phyloP scores from a whole-genome alignment of 176 grass and related monocot species.

The Oryza glumipatula region DNA sequence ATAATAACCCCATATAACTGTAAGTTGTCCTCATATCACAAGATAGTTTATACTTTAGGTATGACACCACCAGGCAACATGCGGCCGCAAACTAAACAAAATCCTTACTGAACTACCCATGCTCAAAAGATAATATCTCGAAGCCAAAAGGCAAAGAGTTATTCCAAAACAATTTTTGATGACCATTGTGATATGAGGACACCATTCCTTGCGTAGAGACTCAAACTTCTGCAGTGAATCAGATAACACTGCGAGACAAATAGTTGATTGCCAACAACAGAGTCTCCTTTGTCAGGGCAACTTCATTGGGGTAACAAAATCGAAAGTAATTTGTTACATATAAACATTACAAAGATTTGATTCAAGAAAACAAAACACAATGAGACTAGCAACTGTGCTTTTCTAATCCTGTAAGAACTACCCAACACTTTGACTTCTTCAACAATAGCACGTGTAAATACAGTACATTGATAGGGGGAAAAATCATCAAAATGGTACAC shows the following conservation, averaged over 20 bases:
- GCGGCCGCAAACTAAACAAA: no score
- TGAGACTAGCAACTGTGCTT: slow-evolving; percentile 26
- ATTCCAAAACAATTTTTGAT: background rate
- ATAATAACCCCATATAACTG: no score
- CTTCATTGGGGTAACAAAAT: slow-evolving; percentile 8
- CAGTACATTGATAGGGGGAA: slow-evolving; percentile 3
- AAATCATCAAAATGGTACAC: slow-evolving; percentile 25
- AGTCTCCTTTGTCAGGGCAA: slow-evolving; percentile 7
- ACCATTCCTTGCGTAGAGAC: background rate
- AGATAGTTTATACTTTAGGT: no score
- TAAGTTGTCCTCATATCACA: no score
- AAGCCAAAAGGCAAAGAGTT: background rate
- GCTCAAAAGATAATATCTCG: background rate
- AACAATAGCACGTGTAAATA: slow-evolving; percentile 39
- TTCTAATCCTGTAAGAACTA: slow-evolving; percentile 44
- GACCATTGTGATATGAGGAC: background rate
- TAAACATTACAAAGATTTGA: slow-evolving; percentile 29
- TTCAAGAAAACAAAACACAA: background rate
- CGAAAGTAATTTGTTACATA: slow-evolving; percentile 26
- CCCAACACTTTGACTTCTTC: slow-evolving; percentile 23
- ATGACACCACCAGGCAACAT: no score
- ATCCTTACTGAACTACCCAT: background rate
- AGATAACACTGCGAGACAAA: background rate
- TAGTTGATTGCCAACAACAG: background rate
- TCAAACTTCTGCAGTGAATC: background rate